phyloP scores from a whole-genome alignment of 2,329 filamentous ascomycete species.

The Fusarium foetens region DNA sequence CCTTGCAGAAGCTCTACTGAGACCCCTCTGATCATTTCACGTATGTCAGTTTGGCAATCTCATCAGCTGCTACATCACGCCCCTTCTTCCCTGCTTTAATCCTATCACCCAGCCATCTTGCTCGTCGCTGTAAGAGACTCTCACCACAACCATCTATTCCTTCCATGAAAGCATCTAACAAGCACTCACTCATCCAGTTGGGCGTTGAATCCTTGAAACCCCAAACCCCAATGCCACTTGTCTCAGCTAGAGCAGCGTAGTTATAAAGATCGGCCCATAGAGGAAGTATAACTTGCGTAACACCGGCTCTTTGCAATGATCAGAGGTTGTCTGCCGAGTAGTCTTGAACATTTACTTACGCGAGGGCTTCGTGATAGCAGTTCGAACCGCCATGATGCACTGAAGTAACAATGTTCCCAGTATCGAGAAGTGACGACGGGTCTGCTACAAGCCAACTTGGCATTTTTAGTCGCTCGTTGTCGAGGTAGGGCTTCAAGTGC shows the following conservation, averaged over 20 bases:
- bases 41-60: constrained; percentile 9
- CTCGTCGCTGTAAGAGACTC: not conserved
- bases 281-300: constrained; percentile 59
- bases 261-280: constrained; percentile 59
- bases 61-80: not conserved
- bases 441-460: constrained; percentile 45
- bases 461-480: constrained; percentile 31
- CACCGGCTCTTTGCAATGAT: constrained; percentile 46
- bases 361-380: constrained; percentile 33
- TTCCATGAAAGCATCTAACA: constrained; percentile 43
- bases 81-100: not conserved
- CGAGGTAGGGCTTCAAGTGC: constrained; percentile 19
- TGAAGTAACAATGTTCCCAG: constrained; percentile 37
- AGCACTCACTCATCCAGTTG: constrained; percentile 38
- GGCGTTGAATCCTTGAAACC: constrained; percentile 51
- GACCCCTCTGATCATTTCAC: not conserved
- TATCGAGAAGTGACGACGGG: constrained; percentile 47
- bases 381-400: constrained; percentile 40
- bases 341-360: not conserved
- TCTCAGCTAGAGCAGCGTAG: constrained; percentile 56
- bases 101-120: not conserved
- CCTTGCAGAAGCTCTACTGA: not conserved
- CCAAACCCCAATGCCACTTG: constrained; percentile 55
- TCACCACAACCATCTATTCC: not conserved
- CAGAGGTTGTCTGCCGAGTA: rapidly evolving